Conservation (phyloP, 331 rosid species). For the Pyrus hybrid region DNA sequence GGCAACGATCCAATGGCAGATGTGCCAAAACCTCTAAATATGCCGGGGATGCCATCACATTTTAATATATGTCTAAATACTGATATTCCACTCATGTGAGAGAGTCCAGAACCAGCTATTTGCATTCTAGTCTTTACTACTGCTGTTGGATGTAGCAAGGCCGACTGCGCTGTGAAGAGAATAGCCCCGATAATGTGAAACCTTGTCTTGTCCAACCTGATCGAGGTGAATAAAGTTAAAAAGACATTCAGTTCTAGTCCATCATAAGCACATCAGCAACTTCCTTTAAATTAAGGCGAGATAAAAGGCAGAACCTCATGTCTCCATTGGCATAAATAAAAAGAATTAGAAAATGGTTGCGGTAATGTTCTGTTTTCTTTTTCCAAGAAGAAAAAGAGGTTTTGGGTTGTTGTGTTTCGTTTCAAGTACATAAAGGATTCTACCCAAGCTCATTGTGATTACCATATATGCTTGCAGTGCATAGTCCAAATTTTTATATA, state of each 20-base stretch:
- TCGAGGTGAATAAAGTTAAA: constrained; percentile 6
- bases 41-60: constrained; percentile 63
- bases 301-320: not conserved
- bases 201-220: constrained; percentile 77
- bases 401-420: not conserved
- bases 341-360: not conserved
- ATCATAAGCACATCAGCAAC: not conserved
- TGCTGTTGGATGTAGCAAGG: constrained; percentile 63
- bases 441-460: not conserved
- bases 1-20: constrained; percentile 82
- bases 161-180: constrained; percentile 69
- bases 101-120: constrained; percentile 45
- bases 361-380: not conserved
- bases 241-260: constrained; percentile 2
- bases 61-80: constrained; percentile 48
- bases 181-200: constrained; percentile 72
- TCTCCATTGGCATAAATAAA: not conserved
- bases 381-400: not conserved
- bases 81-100: constrained; percentile 41
- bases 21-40: constrained; percentile 78
- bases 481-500: not conserved
- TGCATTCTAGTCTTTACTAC: constrained; percentile 94
- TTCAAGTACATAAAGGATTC: not conserved
- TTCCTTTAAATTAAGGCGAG: not conserved
- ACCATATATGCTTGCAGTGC: not conserved